Evolutionary conservation across 2,329 filamentous ascomycete genomes (phyloP).

Genomic region (Davidsoniella eucalypti): DNA sequence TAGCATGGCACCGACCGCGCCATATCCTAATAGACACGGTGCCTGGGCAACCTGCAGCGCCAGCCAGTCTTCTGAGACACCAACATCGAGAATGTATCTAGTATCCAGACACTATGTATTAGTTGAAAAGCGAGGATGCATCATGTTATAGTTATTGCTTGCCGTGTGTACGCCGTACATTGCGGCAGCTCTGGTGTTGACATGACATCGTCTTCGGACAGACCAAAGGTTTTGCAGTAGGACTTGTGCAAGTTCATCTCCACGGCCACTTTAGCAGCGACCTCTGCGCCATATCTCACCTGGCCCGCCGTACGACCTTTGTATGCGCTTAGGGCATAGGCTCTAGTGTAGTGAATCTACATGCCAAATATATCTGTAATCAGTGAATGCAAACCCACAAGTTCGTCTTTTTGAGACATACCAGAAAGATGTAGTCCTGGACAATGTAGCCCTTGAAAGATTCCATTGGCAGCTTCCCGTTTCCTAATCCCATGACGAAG

Average conservation of each 20-base stretch:
- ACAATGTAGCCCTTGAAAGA: slow-evolving; percentile 80
- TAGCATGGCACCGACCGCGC: slow-evolving; percentile 57
- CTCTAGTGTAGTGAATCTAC: slow-evolving; percentile 71
- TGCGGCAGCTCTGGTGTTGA: slow-evolving; percentile 41
- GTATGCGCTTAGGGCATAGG: slow-evolving; percentile 71
- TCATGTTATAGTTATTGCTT: slow-evolving; percentile 19
- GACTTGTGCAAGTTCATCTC: slow-evolving; percentile 70
- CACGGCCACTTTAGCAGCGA: slow-evolving; percentile 58
- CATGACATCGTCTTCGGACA: slow-evolving; percentile 58
- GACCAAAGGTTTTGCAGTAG: slow-evolving; percentile 69
- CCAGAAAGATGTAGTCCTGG: slow-evolving; percentile 83
- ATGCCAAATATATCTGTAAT: background rate
- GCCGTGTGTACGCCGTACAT: slow-evolving; percentile 53
- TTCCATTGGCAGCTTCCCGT: slow-evolving; percentile 55
- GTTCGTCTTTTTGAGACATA: slow-evolving; percentile 22
- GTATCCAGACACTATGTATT: background rate
- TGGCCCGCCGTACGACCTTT: slow-evolving; percentile 61
- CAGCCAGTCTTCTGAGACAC: slow-evolving; percentile 74
- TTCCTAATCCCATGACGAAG: slow-evolving; percentile 62
- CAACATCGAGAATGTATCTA: slow-evolving; percentile 73
- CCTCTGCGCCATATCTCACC: slow-evolving; percentile 38
- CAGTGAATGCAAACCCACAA: background rate
- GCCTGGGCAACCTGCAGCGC: slow-evolving; percentile 71
- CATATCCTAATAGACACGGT: slow-evolving; percentile 82
- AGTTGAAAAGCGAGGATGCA: too few species aligned